A percentile compares a stretch with the other conserved stretches of the same genome.
Conservation (phyloP, 140 eudicot genomes). For the Oenanthe javanica region DNA sequence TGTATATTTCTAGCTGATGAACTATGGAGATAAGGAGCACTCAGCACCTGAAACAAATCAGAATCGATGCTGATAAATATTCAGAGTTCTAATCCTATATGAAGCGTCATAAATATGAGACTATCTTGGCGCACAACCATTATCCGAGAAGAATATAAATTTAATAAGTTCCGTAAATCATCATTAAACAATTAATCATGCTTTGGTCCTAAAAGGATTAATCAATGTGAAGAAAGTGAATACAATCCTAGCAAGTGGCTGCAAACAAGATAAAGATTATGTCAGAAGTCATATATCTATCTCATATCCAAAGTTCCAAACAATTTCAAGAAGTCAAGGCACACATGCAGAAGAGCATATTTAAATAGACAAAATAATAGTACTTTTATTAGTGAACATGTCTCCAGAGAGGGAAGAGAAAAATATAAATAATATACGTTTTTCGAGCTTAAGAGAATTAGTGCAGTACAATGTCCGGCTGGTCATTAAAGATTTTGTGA, state of each 20-base stretch:
- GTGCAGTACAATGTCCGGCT: background rate
- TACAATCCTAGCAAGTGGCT: background rate
- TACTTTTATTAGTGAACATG: background rate
- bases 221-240: background rate
- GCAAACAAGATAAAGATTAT: background rate
- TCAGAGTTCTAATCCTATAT: background rate
- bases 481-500: background rate
- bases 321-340: background rate
- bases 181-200: background rate
- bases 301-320: background rate
- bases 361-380: too few species aligned
- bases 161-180: background rate
- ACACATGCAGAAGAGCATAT: background rate
- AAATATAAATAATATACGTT: background rate
- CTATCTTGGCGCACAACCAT: background rate
- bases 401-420: background rate
- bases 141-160: background rate
- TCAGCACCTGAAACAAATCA: conserved; percentile 49
- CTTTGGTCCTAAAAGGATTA: background rate
- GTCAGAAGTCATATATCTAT: background rate
- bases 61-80: background rate
- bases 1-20: conserved; percentile 31
- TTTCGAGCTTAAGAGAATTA: background rate
- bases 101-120: background rate
- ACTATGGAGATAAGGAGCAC: conserved; percentile 78